Evolutionary conservation across 176 grass and related monocot species (phyloP).

Genomic region (Cenchrus purpureus): DNA sequence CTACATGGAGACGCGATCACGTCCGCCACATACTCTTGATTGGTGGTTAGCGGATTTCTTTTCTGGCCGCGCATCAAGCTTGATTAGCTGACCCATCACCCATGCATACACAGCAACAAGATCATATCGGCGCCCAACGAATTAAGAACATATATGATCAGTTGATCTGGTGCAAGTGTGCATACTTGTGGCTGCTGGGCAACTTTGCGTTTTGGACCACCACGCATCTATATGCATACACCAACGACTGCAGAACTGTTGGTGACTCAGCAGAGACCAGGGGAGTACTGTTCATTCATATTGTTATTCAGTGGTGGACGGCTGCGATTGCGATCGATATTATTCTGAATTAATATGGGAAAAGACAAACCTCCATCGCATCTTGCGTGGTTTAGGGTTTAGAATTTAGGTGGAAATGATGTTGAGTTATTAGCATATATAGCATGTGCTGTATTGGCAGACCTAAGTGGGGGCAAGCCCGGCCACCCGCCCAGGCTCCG

Average conservation of each 20-base stretch:
- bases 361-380: not conserved
- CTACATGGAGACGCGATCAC: not conserved
- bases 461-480: no score
- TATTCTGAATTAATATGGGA: not conserved
- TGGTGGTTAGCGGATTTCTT: not conserved
- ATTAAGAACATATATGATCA: no score
- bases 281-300: not conserved
- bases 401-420: no score
- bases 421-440: no score
- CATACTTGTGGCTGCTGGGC: no score
- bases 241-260: not conserved
- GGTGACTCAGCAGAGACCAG: not conserved
- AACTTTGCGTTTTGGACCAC: no score
- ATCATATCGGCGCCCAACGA: no score
- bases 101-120: not conserved
- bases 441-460: no score
- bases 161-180: no score
- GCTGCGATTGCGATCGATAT: not conserved
- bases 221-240: no score
- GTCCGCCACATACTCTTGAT: not conserved
- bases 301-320: not conserved
- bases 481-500: no score
- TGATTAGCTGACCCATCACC: not conserved
- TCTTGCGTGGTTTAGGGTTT: no score
- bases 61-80: not conserved